Evolutionary conservation across 768 basidiomycete species (phyloP).

Genomic region (Pleurotus djamor): DNA sequence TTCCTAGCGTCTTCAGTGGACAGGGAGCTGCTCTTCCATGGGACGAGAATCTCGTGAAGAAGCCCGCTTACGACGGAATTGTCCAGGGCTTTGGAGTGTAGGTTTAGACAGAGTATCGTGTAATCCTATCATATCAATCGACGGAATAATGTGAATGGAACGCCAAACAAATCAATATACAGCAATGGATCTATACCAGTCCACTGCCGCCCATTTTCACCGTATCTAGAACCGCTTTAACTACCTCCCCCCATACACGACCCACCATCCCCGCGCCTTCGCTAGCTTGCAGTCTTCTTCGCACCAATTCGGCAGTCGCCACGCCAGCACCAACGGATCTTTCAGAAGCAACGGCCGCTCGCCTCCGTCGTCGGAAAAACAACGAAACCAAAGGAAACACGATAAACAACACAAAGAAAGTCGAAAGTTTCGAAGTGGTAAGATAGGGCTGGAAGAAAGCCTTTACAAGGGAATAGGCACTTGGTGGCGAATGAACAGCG

Average conservation of each 20-base stretch:
- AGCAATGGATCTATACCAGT: conserved; percentile 41
- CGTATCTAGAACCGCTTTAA: conserved; percentile 60
- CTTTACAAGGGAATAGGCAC: conserved; percentile 41
- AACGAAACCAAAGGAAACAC: conserved; percentile 45
- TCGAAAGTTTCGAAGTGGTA: conserved; percentile 42
- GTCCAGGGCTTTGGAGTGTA: neutral
- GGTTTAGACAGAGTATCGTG: neutral
- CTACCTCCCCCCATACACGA: conserved; percentile 48
- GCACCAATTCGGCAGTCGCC: conserved; percentile 55
- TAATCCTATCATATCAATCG: neutral
- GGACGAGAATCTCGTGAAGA: conserved; percentile 29
- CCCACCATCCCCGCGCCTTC: conserved; percentile 30
- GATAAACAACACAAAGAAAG: conserved; percentile 45
- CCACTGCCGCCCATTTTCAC: conserved; percentile 78
- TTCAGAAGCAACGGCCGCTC: conserved; percentile 13
- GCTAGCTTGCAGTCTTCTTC: conserved; percentile 46
- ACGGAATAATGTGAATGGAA: neutral
- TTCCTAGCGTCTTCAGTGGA: conserved; percentile 31
- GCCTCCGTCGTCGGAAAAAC: conserved; percentile 43
- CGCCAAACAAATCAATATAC: neutral
- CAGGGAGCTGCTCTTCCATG: conserved; percentile 36
- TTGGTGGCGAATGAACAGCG: conserved; percentile 17
- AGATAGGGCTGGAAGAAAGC: conserved; percentile 49
- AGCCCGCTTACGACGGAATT: conserved; percentile 28
- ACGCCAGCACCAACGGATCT: conserved; percentile 11